These are phyloP conservation scores for Penicillium bialowiezense DNA, from an alignment of 495 filamentous ascomycete species.

Conservation along the genomic window DNA sequence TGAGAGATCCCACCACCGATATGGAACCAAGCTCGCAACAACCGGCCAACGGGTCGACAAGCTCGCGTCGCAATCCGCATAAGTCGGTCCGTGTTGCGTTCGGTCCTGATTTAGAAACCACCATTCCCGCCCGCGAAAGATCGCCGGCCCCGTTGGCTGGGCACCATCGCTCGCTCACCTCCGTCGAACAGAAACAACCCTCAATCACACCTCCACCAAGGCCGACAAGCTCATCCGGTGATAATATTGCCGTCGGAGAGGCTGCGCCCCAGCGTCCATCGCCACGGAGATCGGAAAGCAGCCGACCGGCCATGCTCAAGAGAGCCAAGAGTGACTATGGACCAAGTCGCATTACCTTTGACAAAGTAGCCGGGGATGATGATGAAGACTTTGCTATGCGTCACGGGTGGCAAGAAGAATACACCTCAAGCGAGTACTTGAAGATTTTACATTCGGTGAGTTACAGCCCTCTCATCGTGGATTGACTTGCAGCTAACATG, in stretches of 20 bases:
- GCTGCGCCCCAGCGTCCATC: constrained; percentile 25
- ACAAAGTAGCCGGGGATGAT: constrained; percentile 33
- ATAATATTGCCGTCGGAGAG: constrained; percentile 23
- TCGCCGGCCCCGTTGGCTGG: constrained; percentile 36
- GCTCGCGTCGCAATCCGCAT: constrained; percentile 33
- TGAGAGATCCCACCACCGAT: constrained; percentile 39
- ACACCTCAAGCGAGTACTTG: constrained; percentile 56
- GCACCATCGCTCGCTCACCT: constrained; percentile 43
- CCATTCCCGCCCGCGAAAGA: constrained; percentile 40
- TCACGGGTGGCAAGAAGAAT: constrained; percentile 63
- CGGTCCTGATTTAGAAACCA: constrained; percentile 42
- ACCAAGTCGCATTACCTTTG: constrained; percentile 37
- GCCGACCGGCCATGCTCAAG: constrained; percentile 55
- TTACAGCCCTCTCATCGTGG: not conserved
- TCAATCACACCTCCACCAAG: constrained; percentile 21
- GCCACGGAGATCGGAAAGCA: constrained; percentile 35
- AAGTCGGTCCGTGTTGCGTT: constrained; percentile 47
- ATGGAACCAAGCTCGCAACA: constrained; percentile 38
- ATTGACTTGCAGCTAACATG: constrained; percentile 10
- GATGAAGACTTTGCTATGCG: constrained; percentile 56
- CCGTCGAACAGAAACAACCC: constrained; percentile 30
- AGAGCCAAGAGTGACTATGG: constrained; percentile 73
- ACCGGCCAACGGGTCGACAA: constrained; percentile 27
- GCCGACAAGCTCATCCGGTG: constrained; percentile 37
- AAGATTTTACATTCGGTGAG: constrained; percentile 57